Evolutionary conservation across 179 eudicot species (phyloP).

Genomic region (Beta macrorhiza): DNA sequence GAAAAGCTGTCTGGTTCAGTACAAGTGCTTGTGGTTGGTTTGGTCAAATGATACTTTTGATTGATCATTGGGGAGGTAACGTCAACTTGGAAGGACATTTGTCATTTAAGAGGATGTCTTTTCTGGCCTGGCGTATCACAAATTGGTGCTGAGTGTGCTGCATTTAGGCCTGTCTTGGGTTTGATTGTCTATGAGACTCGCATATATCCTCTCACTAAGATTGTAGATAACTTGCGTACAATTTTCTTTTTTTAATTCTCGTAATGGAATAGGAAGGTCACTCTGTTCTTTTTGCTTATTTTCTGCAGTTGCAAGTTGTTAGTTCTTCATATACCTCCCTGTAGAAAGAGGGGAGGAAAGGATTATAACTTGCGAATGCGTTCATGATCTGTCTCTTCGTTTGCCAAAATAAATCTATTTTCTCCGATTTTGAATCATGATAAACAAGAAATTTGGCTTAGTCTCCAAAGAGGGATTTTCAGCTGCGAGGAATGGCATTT

Average conservation of each 20-base stretch:
- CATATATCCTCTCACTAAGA: neutral
- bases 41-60: neutral
- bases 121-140: neutral
- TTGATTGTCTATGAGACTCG: neutral
- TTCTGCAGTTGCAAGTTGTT: conserved; percentile 1
- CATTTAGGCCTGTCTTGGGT: neutral
- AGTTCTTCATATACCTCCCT: neutral
- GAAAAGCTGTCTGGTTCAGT: neutral
- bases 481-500: neutral
- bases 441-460: neutral
- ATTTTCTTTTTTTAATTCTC: neutral
- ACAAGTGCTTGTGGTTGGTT: neutral
- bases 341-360: neutral
- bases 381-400: neutral
- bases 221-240: neutral
- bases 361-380: neutral
- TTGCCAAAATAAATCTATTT: neutral
- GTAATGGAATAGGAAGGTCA: neutral
- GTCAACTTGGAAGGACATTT: neutral
- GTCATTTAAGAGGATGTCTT: neutral
- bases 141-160: neutral
- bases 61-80: neutral
- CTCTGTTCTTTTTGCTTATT: neutral
- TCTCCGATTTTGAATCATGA: neutral
- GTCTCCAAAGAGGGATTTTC: neutral